Evolutionary conservation across 345 rosid species (phyloP).

Genomic region (Laguncularia racemosa): DNA sequence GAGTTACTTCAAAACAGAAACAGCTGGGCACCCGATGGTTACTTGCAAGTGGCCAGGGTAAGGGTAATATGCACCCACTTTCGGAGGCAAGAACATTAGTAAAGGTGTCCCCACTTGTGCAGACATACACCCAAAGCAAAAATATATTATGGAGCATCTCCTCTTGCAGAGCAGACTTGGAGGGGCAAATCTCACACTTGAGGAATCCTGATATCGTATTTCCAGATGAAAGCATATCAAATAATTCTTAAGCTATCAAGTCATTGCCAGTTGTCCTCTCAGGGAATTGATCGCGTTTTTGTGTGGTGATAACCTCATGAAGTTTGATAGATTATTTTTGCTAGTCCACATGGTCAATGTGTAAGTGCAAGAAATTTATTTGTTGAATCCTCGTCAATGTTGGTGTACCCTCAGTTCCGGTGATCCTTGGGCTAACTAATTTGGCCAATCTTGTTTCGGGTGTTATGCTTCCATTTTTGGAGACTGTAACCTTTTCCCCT

Average conservation of each 20-base stretch:
- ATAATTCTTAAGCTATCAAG: no score
- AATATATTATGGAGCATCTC: constrained; percentile 68
- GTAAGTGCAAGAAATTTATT: no score
- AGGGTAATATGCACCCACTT: constrained; percentile 28
- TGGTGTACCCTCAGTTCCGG: no score
- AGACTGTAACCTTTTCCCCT: no score
- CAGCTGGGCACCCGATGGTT: constrained; percentile 62
- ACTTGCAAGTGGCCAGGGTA: constrained; percentile 42
- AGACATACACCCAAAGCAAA: constrained; percentile 11
- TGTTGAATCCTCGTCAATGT: no score
- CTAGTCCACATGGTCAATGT: not conserved
- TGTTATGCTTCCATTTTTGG: no score
- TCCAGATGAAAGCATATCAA: constrained; percentile 17
- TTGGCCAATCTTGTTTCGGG: no score
- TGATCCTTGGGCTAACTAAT: no score
- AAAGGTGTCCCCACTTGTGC: constrained; percentile 18
- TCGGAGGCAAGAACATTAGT: constrained; percentile 37
- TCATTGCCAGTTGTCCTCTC: not conserved
- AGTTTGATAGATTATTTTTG: not conserved
- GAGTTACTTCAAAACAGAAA: constrained; percentile 45
- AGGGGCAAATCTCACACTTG: constrained; percentile 20
- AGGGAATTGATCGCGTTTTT: not conserved
- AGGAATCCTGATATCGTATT: constrained; percentile 52
- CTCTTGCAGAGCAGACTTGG: constrained; percentile 12
- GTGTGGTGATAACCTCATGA: not conserved